A percentile compares a stretch with the other conserved stretches of the same genome.
Conservation (phyloP, 345 rosid species). For the Geranium rotundifolium region DNA sequence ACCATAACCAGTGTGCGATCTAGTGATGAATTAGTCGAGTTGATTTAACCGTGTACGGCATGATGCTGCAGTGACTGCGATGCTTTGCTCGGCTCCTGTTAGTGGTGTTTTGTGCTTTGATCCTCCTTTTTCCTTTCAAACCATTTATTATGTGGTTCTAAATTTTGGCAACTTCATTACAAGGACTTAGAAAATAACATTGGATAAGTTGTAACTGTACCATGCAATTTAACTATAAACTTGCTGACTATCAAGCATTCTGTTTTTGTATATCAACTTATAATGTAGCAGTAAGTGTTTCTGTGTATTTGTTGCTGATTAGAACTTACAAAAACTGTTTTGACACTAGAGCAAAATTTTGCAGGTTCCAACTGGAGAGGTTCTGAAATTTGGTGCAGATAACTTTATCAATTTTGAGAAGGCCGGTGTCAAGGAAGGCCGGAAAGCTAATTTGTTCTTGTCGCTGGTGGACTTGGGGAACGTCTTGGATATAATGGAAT, state of each 20-base stretch:
- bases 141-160: too few relatives aligned
- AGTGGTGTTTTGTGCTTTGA: slow-evolving; percentile 23
- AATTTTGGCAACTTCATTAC: too few relatives aligned
- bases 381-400: slow-evolving; percentile 50
- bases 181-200: too few relatives aligned
- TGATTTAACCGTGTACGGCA: slow-evolving; percentile 79
- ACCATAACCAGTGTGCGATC: too few relatives aligned
- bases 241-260: neutral
- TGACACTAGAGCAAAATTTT: slow-evolving; percentile 3
- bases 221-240: too few relatives aligned
- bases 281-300: neutral
- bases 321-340: neutral
- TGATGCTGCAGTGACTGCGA: slow-evolving; percentile 73
- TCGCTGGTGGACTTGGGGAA: slow-evolving; percentile 97
- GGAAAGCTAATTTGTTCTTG: slow-evolving; percentile 84
- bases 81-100: slow-evolving; percentile 80
- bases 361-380: slow-evolving; percentile 85
- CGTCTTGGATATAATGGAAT: slow-evolving; percentile 98
- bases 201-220: too few relatives aligned
- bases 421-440: slow-evolving; percentile 65
- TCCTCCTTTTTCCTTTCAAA: too few relatives aligned
- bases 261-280: neutral
- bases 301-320: neutral
- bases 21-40: slow-evolving; percentile 2
- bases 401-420: slow-evolving; percentile 63